Evolutionary conservation across 1,139 yeast genomes (phyloP).

Genomic region (Debaryomyces sp.): DNA sequence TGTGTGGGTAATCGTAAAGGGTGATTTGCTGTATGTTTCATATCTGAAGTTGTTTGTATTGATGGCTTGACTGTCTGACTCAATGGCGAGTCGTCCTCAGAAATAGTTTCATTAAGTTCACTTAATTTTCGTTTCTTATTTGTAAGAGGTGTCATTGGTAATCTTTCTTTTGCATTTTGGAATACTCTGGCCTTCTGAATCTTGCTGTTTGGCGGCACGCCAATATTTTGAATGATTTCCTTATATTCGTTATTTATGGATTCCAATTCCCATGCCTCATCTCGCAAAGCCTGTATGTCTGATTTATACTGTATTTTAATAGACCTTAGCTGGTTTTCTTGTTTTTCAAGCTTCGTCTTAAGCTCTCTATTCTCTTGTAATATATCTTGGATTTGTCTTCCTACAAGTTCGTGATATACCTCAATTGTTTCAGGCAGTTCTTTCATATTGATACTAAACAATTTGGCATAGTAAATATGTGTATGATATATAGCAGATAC

Average conservation of each 20-base stretch:
- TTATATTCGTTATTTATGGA: conserved; percentile 1
- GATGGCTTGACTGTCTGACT: neutral
- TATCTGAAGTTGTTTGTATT: too few relatives aligned
- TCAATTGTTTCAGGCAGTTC: neutral
- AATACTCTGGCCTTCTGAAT: neutral
- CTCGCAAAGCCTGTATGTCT: conserved; percentile 6
- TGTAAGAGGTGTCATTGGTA: conserved; percentile 10
- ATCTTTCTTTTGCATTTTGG: neutral
- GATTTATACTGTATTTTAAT: conserved; percentile 9
- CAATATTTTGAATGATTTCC: conserved; percentile 9
- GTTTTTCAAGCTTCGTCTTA: neutral
- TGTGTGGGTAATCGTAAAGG: conserved; percentile 10
- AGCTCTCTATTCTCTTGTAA: conserved; percentile 7
- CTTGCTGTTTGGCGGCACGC: neutral
- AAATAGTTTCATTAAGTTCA: neutral
- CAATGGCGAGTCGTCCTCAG: neutral
- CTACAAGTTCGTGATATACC: conserved; percentile 3
- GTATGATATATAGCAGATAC: neutral
- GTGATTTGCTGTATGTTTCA: neutral
- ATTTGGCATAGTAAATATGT: neutral
- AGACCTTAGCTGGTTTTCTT: conserved; percentile 9
- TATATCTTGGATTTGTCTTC: conserved; percentile 5
- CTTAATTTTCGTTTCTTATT: conserved; percentile 8
- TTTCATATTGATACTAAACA: neutral
- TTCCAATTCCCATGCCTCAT: conserved; percentile 6